These are phyloP conservation scores for Pseudozyma pruni DNA, from an alignment of 1,284 basidiomycete genomes.

Conservation along the genomic window DNA sequence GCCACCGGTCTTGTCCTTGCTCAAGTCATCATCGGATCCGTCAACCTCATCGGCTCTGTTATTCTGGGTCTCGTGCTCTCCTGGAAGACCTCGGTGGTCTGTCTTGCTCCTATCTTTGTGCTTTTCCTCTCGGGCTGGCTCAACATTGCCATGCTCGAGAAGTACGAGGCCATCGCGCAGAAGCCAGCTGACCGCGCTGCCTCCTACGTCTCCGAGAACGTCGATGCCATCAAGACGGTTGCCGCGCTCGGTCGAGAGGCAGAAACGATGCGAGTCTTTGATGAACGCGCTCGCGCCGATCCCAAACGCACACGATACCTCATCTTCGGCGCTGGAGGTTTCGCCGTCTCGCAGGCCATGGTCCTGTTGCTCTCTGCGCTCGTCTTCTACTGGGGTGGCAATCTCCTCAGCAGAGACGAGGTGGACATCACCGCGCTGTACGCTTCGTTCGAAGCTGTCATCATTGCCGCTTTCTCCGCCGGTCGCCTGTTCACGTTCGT, in stretches of 20 bases:
- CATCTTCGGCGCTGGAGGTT: slow-evolving; percentile 63
- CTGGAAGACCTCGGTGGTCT: slow-evolving; percentile 68
- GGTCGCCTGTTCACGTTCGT: slow-evolving; percentile 59
- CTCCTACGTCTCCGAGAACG: slow-evolving; percentile 68
- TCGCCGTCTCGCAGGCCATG: slow-evolving; percentile 67
- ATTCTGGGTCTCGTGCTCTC: slow-evolving; percentile 68
- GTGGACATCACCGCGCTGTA: slow-evolving; percentile 50
- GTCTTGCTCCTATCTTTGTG: slow-evolving; percentile 65
- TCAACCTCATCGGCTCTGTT: slow-evolving; percentile 67
- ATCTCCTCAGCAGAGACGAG: slow-evolving; percentile 56
- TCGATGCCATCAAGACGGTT: slow-evolving; percentile 69
- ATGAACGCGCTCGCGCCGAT: slow-evolving; percentile 43
- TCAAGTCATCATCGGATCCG: slow-evolving; percentile 65
- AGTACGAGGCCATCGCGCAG: slow-evolving; percentile 63
- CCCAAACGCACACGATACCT: slow-evolving; percentile 55
- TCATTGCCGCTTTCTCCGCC: slow-evolving; percentile 68
- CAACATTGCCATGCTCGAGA: slow-evolving; percentile 67
- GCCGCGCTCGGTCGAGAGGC: slow-evolving; percentile 69
- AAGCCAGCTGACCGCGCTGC: slow-evolving; percentile 60
- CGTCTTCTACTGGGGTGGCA: slow-evolving; percentile 69
- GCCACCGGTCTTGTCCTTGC: slow-evolving; percentile 68
- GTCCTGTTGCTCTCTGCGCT: slow-evolving; percentile 66
- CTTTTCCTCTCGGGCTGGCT: slow-evolving; percentile 57
- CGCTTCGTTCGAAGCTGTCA: slow-evolving; percentile 68
- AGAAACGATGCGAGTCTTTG: slow-evolving; percentile 62